Evolutionary conservation across 2,329 filamentous ascomycete species (phyloP), one percentile per base, ranked within the genome.

Genomic region (Cladosporium sphaerospermum): DNA sequence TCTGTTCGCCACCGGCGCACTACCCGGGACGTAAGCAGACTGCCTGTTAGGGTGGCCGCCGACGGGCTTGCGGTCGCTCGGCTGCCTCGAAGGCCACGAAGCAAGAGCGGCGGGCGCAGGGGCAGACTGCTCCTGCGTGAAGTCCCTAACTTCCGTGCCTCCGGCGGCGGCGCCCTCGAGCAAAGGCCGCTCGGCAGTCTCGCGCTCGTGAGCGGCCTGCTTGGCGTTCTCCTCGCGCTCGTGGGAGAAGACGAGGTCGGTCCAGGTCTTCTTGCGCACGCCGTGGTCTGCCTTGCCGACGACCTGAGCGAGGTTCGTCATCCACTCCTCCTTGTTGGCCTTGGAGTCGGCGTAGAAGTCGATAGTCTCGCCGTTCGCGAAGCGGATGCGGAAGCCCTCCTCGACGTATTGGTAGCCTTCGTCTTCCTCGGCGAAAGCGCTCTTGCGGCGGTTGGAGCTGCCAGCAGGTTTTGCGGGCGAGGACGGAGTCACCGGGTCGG

Each of bases 361-460:
- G 67, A 99, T 99, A 58, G 96, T 84, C 73, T 99, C 93, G 57
- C 93, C 93, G 65, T 99, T 99, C 68, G 89, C 95, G 73, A 99
- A 99, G 54, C 92, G 89, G 68, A 99, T 95, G 39, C 93, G 89
- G 85, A 99, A 99, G 2, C 93, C 93, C 69, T 99, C 93, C 70
- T 99, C 93, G 50, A 99, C 92, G 69, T 99, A 99, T 88, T 96
- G 96, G 76, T 99, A 99, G 40, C 93, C 93, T 68, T 99, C 93
- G 72, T 99, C 93, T 60, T 99, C 93, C 71, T 97, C 93, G 1
- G 92, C 91, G 69, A 99, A 99, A 9, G 89, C 93, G 33, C 91
- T 96, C 69, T 95, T 90, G 53, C 93, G 86, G 41, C 93, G 86
- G 18, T 62, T 61, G 23, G 59, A 61, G 45, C 55, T 57, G 45